Evolutionary conservation across 1,284 basidiomycete species (phyloP), one percentile per base, ranked within the genome.

Genomic region (Porogramme epimiltina): DNA sequence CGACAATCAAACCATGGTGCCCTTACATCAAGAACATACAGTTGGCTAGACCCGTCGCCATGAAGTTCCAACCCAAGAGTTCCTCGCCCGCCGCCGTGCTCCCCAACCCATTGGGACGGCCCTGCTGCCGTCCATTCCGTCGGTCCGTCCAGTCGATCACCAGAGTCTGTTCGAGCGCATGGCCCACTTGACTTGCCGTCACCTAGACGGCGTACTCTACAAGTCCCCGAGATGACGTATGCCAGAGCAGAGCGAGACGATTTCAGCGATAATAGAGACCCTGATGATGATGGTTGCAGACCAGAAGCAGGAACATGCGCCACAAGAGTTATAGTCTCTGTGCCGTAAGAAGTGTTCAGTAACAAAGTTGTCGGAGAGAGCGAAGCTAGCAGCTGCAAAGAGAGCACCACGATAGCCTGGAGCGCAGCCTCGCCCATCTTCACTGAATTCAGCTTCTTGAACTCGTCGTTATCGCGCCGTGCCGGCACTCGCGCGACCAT

Each of bases 201-300:
- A 18, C 18, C 44, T 48, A 52, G 25, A 31, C 23, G 34, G 57
- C 36, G 47, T 58, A 54, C 24, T 60, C 60, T 28, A 60, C 42
- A 40, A 58, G 56, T 45, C 54, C 41, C 43, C 1, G 58, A 56
- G 18, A 50, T 51, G 40, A 52, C 48, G 42, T 38, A 42, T 31
- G 25, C 52, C 42, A 36, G 19, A 28, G 25, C 38, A 31, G 36
- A 40, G 24, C 16, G 28, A 13, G 28, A 31, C 28, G 28, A 31
- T 13, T 13, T 13, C 8, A 13, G 28, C 28, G 28, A 13, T 31
- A 13, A 31, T 6, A 13, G 13, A 6, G 13, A 13, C 28, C 28
- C 13, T 8, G 28, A 31, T 31, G 28, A 31, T 8, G 28, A 31
- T 13, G 28, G 28, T 6, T 8, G 13, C 6, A 6, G 8, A 31